Percentiles rank a stretch among this genome's conserved stretches.
Conservation (phyloP, 2,329 filamentous ascomycete species). For the Macrophomina tecta region DNA sequence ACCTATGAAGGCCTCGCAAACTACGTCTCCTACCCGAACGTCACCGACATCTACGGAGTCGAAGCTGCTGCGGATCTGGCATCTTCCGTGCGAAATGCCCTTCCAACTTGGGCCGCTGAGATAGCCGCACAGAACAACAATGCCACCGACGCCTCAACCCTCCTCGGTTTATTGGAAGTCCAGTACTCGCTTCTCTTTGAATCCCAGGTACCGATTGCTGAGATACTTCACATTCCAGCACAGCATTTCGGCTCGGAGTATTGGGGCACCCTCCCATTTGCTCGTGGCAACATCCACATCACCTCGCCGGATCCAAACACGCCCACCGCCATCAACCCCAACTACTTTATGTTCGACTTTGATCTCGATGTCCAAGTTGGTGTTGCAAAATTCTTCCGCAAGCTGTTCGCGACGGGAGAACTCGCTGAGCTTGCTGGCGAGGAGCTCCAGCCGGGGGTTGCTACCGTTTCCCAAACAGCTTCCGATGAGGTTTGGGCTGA, state of each 20-base stretch:
- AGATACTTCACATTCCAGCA: conserved; percentile 18
- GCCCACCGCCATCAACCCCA: conserved; percentile 51
- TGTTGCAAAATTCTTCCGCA: conserved; percentile 42
- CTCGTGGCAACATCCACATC: conserved; percentile 52
- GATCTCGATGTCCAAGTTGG: conserved; percentile 47
- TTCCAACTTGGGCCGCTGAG: conserved; percentile 32
- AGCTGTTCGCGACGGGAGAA: conserved; percentile 39
- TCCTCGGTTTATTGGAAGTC: conserved; percentile 36
- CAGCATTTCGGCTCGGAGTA: conserved; percentile 2
- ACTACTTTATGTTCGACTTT: conserved; percentile 52
- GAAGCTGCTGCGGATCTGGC: conserved; percentile 32
- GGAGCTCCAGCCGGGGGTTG: conserved; percentile 32
- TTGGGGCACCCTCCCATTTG: conserved; percentile 23
- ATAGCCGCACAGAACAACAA: conserved; percentile 28
- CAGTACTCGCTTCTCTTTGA: conserved; percentile 48
- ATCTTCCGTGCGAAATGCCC: conserved; percentile 29
- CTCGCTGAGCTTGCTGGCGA: conserved; percentile 35
- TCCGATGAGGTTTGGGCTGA: conserved; percentile 33
- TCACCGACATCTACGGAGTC: conserved; percentile 35
- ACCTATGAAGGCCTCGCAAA: conserved; percentile 35
- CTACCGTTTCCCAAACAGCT: conserved; percentile 31
- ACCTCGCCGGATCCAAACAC: conserved; percentile 42
- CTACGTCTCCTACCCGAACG: conserved; percentile 36
- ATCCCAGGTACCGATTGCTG: conserved; percentile 44
- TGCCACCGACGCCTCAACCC: conserved; percentile 16